Evolutionary conservation across 164 flowering plant species (phyloP).

Genomic region (Litsea cubeba): DNA sequence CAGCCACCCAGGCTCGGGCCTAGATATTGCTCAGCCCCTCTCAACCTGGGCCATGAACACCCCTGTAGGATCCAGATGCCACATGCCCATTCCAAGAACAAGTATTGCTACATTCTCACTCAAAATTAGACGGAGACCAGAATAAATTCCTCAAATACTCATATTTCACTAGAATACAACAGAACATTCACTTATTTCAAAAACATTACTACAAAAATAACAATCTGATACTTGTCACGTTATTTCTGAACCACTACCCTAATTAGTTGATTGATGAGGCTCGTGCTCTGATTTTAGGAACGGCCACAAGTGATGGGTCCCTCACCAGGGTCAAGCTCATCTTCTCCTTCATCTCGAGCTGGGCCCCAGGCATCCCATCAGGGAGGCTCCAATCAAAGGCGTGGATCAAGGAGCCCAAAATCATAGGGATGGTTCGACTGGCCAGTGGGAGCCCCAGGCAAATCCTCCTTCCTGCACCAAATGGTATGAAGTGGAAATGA

Average conservation of each 20-base stretch:
- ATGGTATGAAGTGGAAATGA: constrained; percentile 13
- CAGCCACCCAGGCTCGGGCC: no score
- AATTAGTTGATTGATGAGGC: no score
- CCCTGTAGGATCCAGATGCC: background rate
- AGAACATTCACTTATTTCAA: no score
- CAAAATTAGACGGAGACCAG: background rate
- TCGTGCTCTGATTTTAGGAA: background rate
- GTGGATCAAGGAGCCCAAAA: constrained; percentile 20
- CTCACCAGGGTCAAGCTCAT: constrained; percentile 20
- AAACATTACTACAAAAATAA: no score
- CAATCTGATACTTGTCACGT: no score
- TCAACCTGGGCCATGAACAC: no score
- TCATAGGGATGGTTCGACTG: constrained; percentile 13
- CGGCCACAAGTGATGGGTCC: constrained; percentile 17
- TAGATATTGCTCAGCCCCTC: no score
- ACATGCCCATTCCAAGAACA: background rate
- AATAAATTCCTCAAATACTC: no score
- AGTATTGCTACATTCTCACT: background rate
- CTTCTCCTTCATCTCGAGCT: constrained; percentile 23
- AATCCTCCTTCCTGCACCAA: constrained; percentile 18
- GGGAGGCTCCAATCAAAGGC: constrained; percentile 20
- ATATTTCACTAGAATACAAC: no score
- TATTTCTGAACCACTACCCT: no score
- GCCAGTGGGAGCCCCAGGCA: constrained; percentile 15
- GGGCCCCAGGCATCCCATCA: constrained; percentile 9